phyloP scores from a whole-genome alignment of 2,329 filamentous ascomycete genomes.

The Arachnomyces sp. region DNA sequence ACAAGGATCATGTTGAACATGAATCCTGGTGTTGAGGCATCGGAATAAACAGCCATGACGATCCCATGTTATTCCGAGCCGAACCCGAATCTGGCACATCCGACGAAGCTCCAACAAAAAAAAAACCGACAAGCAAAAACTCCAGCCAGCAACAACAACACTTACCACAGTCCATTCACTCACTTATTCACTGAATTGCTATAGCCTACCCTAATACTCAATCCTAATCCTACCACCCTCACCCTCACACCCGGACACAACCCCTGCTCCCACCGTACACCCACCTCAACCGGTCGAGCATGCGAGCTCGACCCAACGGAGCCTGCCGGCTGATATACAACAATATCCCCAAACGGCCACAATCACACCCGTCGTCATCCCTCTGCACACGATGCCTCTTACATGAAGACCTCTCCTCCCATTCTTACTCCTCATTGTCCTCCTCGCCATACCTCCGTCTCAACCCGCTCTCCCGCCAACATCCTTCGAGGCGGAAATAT shows the following conservation, averaged over 20 bases:
- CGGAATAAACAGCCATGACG: too few species aligned
- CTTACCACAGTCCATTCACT: too few species aligned
- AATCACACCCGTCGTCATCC: slow-evolving; percentile 21
- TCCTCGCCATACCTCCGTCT: slow-evolving; percentile 15
- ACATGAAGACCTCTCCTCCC: slow-evolving; percentile 24
- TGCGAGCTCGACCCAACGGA: slow-evolving; percentile 31
- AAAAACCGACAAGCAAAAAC: too few species aligned
- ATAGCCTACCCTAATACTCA: neutral
- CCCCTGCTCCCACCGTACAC: neutral
- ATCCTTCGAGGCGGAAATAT: slow-evolving; percentile 32
- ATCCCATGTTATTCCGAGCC: too few species aligned
- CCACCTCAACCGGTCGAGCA: slow-evolving; percentile 18
- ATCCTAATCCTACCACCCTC: slow-evolving; percentile 20
- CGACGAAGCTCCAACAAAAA: too few species aligned
- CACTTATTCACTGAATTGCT: too few species aligned
- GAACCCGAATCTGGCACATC: too few species aligned
- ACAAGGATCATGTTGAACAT: too few species aligned
- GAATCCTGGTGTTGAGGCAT: too few species aligned
- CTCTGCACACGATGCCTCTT: slow-evolving; percentile 35
- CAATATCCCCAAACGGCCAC: slow-evolving; percentile 20
- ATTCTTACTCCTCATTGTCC: too few species aligned
- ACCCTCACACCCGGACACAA: too few species aligned
- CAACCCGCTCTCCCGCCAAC: slow-evolving; percentile 29
- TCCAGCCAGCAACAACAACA: too few species aligned
- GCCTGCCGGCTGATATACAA: slow-evolving; percentile 28